These are phyloP conservation scores for Pythium grandisporangium DNA, from an alignment of 352 stramenopile genomes.

Conservation along the genomic window DNA sequence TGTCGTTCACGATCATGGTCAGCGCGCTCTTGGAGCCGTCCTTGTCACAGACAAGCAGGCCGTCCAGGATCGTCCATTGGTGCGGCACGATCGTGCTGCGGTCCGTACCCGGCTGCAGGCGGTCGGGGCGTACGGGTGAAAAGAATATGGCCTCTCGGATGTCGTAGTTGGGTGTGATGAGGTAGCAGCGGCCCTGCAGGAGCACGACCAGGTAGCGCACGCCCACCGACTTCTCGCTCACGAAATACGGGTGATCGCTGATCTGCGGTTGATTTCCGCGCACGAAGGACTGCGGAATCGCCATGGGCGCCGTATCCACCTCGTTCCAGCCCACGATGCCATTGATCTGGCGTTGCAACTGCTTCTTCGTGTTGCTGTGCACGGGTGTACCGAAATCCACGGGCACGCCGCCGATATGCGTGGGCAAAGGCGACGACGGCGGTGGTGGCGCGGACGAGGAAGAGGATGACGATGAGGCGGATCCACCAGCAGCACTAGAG, in stretches of 20 bases:
- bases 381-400: conserved; percentile 58
- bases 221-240: conserved; percentile 72
- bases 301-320: conserved; percentile 62
- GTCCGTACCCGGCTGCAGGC: conserved; percentile 63
- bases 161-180: conserved; percentile 80
- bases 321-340: conserved; percentile 74
- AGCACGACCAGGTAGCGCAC: conserved; percentile 72
- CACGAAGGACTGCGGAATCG: conserved; percentile 59
- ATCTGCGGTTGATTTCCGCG: conserved; percentile 68
- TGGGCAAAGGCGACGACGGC: conserved; percentile 3
- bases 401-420: conserved; percentile 20
- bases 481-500: conserved; percentile 14
- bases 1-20: conserved; percentile 79
- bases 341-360: conserved; percentile 78
- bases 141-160: conserved; percentile 75
- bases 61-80: conserved; percentile 85
- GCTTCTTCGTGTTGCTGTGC: conserved; percentile 65
- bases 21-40: conserved; percentile 60
- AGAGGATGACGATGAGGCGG: conserved; percentile 1
- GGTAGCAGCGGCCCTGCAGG: conserved; percentile 70
- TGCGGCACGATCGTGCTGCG: conserved; percentile 65
- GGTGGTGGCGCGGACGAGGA: background rate
- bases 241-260: conserved; percentile 77
- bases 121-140: conserved; percentile 64
- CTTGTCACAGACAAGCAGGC: conserved; percentile 74